Evolutionary conservation across 805 yeast species (phyloP), one percentile per base, ranked within the genome.

Genomic region (Cephaloascus albidus): DNA sequence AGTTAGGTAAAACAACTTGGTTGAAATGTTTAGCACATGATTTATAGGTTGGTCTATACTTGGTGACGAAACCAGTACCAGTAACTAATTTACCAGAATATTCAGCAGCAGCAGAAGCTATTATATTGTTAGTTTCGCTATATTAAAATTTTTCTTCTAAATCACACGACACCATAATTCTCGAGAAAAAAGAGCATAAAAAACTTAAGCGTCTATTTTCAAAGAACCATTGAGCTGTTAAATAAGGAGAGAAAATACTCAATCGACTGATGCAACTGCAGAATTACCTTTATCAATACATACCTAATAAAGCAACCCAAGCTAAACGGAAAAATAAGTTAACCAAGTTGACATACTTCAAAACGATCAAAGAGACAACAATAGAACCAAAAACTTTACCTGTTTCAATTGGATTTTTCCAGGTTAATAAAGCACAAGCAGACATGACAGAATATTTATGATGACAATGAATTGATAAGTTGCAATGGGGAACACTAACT

Each of bases 331-430:
- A 74, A 52, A 81, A 61, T 39, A 80, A 61, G 45, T 78, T 74
- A 50, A 80, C 50, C 48, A 84, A 54, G 57, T 83, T 81, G 52
- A 83, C 73, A 37, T 66, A 72, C 58, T 82, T 84, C 51, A 82
- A 53, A 28, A 80, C 57, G 39, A 81, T 46, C 53, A 85, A 64
- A 20, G 70, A 60, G 20, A 68, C 57, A 36, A 85, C 54, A 44
- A 81, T 67, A 28, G 77, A 68, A 35, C 83, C 93, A 50, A 87
- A 76, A 35, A 82, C 77, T 54, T 80, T 78, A 45, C 83, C 96
- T 38, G 96, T 80, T 55, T 72, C 71, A 46, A 72, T 66, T 34
- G 97, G 93, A 55, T 81, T 68, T 47, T 72, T 65, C 95, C 94
- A 85, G 45, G 86, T 76, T 44, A 85, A 66, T 48, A 85, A 65